Evolutionary conservation across 2,329 filamentous ascomycete species (phyloP), one percentile per base, ranked within the genome.

Genomic region (Akanthomyces muscarius): DNA sequence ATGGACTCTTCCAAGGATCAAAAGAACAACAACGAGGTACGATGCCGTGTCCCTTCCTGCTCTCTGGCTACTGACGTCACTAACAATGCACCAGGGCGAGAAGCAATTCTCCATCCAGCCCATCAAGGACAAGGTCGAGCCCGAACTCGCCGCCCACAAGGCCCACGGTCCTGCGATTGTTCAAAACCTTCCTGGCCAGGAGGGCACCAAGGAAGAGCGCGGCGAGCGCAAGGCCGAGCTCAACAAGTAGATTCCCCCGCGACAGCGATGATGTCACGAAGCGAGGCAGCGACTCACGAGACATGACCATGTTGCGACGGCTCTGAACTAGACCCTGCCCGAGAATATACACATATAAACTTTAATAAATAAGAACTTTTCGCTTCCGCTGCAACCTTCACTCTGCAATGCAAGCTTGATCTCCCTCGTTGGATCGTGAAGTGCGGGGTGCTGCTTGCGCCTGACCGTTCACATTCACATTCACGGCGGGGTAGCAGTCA

Each of bases 161-260:
- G 85, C 85, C 21, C 77, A 83, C 58, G 86, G 86, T 41, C 86
- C 86, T 18, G 85, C 77, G 33, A 69, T 86, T 30, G 77, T 83
- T 21, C 74, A 84, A 66, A 78, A 81, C 65, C 81, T 86, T 76
- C 80, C 80, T 18, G 75, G 75, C 41, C 72, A 82, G 57, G 84
- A 88, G 76, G 86, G 85, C 18, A 85, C 83, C 64, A 89, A 88
- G 75, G 88, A 89, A 72, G 89, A 91, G 70, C 83, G 88, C 61
- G 78, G 82, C 70, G 86, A 83, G 14, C 87, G 85, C 73, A 86
- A 86, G 65, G 78, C 86, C 72, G 85, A 84, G 70, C 69, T 91
- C 74, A 91, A 91, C 79, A 86, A 89, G 71, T 76, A 64, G 61
- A 64, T 10, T 47, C 52, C 56, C 56, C 18, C 48, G 63, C 66